Percentiles rank a stretch among this genome's conserved stretches.
Evolutionary conservation across 495 filamentous ascomycete species (phyloP).

Genomic region (Neurospora sp.): DNA sequence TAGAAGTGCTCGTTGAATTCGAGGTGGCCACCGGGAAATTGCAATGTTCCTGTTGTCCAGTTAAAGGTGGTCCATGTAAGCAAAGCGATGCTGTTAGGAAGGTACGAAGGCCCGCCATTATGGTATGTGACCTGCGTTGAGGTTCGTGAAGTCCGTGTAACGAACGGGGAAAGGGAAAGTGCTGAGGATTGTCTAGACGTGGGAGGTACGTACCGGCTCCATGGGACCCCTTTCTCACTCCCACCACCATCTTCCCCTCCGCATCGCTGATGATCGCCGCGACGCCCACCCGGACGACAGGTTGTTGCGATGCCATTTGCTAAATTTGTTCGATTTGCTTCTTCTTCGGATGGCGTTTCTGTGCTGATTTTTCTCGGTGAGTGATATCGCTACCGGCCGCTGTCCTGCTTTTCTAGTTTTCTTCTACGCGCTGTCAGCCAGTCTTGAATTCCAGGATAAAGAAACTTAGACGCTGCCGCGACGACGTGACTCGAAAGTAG

Average conservation of each 20-base stretch:
- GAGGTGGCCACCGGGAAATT: constrained; percentile 60
- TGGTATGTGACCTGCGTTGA: background rate
- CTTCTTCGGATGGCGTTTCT: background rate
- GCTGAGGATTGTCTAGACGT: background rate
- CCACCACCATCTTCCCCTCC: constrained; percentile 28
- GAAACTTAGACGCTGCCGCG: background rate
- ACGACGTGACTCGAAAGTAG: background rate
- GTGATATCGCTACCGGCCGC: background rate
- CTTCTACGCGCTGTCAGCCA: background rate
- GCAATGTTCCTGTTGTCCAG: constrained; percentile 40
- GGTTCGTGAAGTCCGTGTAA: background rate
- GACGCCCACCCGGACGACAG: constrained; percentile 28
- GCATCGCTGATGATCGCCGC: constrained; percentile 27
- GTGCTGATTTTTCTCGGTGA: background rate
- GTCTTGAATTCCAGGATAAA: background rate
- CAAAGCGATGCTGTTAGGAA: background rate
- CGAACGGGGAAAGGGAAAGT: background rate
- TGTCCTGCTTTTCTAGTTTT: background rate
- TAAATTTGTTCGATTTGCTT: background rate
- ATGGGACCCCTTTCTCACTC: constrained; percentile 31
- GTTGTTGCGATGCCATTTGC: constrained; percentile 8
- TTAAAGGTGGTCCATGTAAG: background rate
- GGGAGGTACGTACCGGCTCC: constrained; percentile 24
- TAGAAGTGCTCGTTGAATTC: constrained; percentile 52
- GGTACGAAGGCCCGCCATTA: background rate